Evolutionary conservation across 768 basidiomycete genomes (phyloP), one percentile per base, ranked within the genome.

Genomic region (Podaxis sp.): DNA sequence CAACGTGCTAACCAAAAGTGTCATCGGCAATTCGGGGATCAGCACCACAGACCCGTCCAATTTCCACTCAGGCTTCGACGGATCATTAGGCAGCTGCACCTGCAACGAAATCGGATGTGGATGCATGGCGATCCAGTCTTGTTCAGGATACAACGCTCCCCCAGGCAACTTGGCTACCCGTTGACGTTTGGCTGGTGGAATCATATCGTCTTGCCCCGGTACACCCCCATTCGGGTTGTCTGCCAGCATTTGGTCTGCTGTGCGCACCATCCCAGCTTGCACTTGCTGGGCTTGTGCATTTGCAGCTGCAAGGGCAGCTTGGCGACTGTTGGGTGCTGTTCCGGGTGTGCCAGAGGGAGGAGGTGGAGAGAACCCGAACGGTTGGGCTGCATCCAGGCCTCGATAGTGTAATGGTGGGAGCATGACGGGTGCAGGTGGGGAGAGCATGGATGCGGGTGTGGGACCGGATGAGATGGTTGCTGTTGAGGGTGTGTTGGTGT

Each of bases 1-100:
- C 22, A 99, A 79, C 2, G 93, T 91, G 6, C 93, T 93, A 62
- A 98, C 90, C 50, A 96, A 77, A 50, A 94, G 76, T 61, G 85
- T 94, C 68, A 97, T 82, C 9, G 94, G 91, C 36, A 98, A 75
- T 61, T 97, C 94, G 1, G 86, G 82, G 61, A 99, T 81, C 9
- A 86, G 86, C 63, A 95, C 85, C 43, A 86, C 77, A 57, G 80
- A 82, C 0, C 95, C 96, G 69, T 96, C 87, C 58, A 97, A 79
- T 70, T 96, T 95, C 93, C 92, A 96, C 74, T 96, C 96, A 0
- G 95, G 89, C 72, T 92, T 94, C 37, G 88, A 85, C 1, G 89
- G 77, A 68, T 95, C 88, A 57, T 78, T 81, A 1, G 96, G 95
- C 66, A 99, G 79, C 71, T 96, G 93, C 2, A 98, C 80, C 37